Percentiles rank a stretch among this genome's conserved stretches.
These are phyloP conservation scores for Naganishia randhawae DNA, from an alignment of 768 basidiomycete species.

Conservation along the genomic window DNA sequence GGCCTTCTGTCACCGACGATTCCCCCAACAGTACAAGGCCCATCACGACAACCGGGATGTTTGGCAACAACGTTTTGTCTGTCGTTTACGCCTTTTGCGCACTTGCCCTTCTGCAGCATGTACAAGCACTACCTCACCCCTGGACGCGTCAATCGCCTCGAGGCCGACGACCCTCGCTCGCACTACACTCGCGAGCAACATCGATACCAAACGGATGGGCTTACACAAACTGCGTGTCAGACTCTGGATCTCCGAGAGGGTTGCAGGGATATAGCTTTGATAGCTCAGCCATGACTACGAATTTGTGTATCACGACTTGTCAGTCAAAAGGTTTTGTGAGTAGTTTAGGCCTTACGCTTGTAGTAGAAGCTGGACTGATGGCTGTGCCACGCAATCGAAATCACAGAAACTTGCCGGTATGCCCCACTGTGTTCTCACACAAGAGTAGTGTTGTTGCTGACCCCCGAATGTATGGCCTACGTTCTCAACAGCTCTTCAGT, in stretches of 20 bases:
- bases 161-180: background rate
- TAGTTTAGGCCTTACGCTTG: background rate
- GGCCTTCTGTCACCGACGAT: background rate
- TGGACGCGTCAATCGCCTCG: background rate
- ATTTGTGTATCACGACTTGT: conserved; percentile 16
- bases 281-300: background rate
- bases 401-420: conserved; percentile 1
- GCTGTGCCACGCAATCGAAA: background rate
- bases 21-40: background rate
- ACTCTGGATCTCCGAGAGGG: background rate
- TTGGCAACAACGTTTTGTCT: background rate
- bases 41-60: background rate
- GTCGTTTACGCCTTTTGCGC: background rate
- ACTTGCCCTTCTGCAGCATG: background rate
- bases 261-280: background rate
- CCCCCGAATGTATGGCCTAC: background rate
- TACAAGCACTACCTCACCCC: background rate
- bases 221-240: conserved; percentile 1
- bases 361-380: background rate
- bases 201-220: conserved; percentile 19
- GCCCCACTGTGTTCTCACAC: background rate
- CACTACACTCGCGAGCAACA: conserved; percentile 6
- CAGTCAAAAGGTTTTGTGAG: conserved; percentile 16
- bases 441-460: background rate
- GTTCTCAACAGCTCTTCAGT: conserved; percentile 7